Conservation (phyloP, 345 rosid genomes). For the Brassica carinata region DNA sequence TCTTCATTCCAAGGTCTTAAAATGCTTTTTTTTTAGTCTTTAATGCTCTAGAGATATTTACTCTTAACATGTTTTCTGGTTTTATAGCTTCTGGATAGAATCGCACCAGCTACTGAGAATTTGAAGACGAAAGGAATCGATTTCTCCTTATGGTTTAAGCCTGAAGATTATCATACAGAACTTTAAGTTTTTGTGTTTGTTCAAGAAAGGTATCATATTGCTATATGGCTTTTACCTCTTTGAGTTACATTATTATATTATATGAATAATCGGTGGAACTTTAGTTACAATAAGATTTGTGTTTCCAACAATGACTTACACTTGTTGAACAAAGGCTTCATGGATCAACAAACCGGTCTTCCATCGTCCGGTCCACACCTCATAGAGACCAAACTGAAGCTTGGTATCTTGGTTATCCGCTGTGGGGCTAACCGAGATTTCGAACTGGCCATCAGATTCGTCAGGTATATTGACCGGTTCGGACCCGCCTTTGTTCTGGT, state of each 20-base stretch:
- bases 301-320: constrained; percentile 6
- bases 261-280: not conserved
- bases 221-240: not conserved
- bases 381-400: constrained; percentile 69
- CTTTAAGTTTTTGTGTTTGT: constrained; percentile 41
- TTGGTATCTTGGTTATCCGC: not conserved
- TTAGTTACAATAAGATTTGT: constrained; percentile 10
- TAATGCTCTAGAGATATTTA: not conserved
- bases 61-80: not conserved
- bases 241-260: not conserved
- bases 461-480: constrained; percentile 18
- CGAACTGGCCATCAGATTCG: not conserved
- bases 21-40: not conserved
- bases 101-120: constrained; percentile 77
- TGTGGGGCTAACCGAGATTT: constrained; percentile 5
- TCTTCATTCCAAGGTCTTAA: constrained; percentile 73
- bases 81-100: constrained; percentile 77
- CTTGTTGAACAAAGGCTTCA: constrained; percentile 35
- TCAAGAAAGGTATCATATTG: constrained; percentile 24
- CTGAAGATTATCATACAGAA: constrained; percentile 69
- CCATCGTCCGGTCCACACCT: constrained; percentile 70
- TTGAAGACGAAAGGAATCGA: constrained; percentile 79
- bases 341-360: constrained; percentile 64
- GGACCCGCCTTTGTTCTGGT: constrained; percentile 18
- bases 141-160: constrained; percentile 90